Conservation (phyloP, 768 basidiomycete species). For the Vararia minispora region DNA sequence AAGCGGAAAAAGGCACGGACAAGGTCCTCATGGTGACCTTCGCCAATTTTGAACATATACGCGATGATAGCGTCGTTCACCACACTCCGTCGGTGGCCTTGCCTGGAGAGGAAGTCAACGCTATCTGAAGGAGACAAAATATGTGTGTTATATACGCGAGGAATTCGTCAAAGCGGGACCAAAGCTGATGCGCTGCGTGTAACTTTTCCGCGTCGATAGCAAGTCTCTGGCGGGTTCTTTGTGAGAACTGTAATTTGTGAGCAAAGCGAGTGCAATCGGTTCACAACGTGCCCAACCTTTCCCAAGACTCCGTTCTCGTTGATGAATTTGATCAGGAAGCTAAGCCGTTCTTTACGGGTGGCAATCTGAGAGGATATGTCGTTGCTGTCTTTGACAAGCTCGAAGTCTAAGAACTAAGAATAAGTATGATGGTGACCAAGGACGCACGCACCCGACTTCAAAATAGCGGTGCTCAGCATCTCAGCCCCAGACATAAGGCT, state of each 20-base stretch:
- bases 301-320: slow-evolving; percentile 73
- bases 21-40: slow-evolving; percentile 58
- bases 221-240: slow-evolving; percentile 61
- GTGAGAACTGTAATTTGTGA: slow-evolving; percentile 56
- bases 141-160: slow-evolving; percentile 36
- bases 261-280: neutral
- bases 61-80: slow-evolving; percentile 59
- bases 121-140: neutral
- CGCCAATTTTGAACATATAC: slow-evolving; percentile 51
- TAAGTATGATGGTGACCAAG: neutral
- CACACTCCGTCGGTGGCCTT: slow-evolving; percentile 45
- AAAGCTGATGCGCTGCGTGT: slow-evolving; percentile 69
- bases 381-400: slow-evolving; percentile 62
- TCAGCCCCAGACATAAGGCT: slow-evolving; percentile 73
- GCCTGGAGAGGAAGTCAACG: slow-evolving; percentile 23
- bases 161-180: slow-evolving; percentile 64
- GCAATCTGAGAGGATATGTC: slow-evolving; percentile 73
- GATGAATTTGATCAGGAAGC: slow-evolving; percentile 83
- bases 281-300: slow-evolving; percentile 38
- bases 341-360: slow-evolving; percentile 62
- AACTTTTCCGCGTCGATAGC: slow-evolving; percentile 82
- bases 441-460: slow-evolving; percentile 52
- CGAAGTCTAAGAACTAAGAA: slow-evolving; percentile 40
- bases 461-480: slow-evolving; percentile 56
- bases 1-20: slow-evolving; percentile 79